These are phyloP conservation scores for Globisporangium nagaii DNA, from an alignment of 352 stramenopile genomes.

Conservation along the genomic window DNA sequence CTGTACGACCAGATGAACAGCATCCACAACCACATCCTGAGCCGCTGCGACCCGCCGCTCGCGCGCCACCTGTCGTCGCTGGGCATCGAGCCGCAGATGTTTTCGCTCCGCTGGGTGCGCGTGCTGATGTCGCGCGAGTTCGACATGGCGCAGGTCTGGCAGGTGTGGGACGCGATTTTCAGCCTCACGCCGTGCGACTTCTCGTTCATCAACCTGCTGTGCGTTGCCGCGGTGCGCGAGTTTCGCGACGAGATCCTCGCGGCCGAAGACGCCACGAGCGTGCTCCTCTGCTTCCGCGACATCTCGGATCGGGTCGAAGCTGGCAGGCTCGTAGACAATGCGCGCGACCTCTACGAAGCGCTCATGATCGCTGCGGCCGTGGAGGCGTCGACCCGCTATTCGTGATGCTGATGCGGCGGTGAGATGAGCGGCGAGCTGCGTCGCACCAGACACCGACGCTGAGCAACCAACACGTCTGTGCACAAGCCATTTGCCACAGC, in stretches of 20 bases:
- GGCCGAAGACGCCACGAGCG: slow-evolving; percentile 50
- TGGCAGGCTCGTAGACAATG: slow-evolving; percentile 49
- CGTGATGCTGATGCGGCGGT: background rate
- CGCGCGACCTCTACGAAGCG: slow-evolving; percentile 59
- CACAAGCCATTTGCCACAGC: no score
- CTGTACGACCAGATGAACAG: slow-evolving; percentile 72
- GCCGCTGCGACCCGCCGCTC: slow-evolving; percentile 55
- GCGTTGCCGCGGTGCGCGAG: slow-evolving; percentile 62
- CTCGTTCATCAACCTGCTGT: slow-evolving; percentile 73
- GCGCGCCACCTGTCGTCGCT: slow-evolving; percentile 41
- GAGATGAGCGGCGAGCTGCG: no score
- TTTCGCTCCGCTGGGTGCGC: slow-evolving; percentile 66
- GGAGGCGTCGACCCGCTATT: slow-evolving; percentile 30
- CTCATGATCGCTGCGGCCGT: slow-evolving; percentile 55
- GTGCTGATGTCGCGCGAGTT: slow-evolving; percentile 78
- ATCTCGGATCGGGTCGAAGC: slow-evolving; percentile 41
- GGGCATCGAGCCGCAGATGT: slow-evolving; percentile 65
- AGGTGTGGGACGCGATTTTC: slow-evolving; percentile 78
- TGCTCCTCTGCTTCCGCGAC: slow-evolving; percentile 55
- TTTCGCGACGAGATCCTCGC: slow-evolving; percentile 59
- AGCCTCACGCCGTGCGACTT: slow-evolving; percentile 63
- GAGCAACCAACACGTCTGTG: no score
- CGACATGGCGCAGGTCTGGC: slow-evolving; percentile 67
- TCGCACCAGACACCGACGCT: no score
- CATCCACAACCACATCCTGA: slow-evolving; percentile 63